A percentile compares a stretch with the other conserved stretches of the same genome.
phyloP scores from a whole-genome alignment of 2,329 filamentous ascomycete species.

The Fusarium vanettenii region DNA sequence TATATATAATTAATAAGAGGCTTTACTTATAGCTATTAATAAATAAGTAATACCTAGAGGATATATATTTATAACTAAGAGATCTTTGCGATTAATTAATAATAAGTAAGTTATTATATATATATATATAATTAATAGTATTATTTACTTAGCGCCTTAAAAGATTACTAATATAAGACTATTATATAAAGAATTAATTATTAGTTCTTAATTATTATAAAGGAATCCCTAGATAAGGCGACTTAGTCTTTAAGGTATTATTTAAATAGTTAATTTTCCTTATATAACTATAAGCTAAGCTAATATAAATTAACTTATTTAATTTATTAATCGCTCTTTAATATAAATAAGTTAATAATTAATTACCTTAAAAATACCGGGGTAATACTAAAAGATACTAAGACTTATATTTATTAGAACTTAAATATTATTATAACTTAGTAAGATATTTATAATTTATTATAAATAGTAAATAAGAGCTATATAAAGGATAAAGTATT shows the following conservation, averaged over 20 bases:
- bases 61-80: too few relatives aligned
- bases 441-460: conserved; percentile 9
- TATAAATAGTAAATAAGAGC: background rate
- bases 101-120: too few relatives aligned
- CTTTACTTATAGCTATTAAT: too few relatives aligned
- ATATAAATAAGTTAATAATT: background rate
- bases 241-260: background rate
- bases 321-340: background rate
- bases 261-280: background rate
- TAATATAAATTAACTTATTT: background rate
- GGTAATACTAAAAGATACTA: conserved; percentile 1
- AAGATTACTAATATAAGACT: too few relatives aligned
- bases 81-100: too few relatives aligned
- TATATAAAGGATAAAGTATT: background rate
- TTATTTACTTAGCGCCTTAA: too few relatives aligned
- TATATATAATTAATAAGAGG: too few relatives aligned
- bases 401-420: background rate
- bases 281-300: conserved; percentile 6
- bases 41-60: too few relatives aligned
- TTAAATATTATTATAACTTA: background rate
- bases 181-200: too few relatives aligned
- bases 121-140: too few relatives aligned
- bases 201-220: background rate
- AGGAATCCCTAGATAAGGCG: background rate
- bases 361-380: background rate